Conservation (phyloP, 768 basidiomycete species). For the Serpula lacrymans region DNA sequence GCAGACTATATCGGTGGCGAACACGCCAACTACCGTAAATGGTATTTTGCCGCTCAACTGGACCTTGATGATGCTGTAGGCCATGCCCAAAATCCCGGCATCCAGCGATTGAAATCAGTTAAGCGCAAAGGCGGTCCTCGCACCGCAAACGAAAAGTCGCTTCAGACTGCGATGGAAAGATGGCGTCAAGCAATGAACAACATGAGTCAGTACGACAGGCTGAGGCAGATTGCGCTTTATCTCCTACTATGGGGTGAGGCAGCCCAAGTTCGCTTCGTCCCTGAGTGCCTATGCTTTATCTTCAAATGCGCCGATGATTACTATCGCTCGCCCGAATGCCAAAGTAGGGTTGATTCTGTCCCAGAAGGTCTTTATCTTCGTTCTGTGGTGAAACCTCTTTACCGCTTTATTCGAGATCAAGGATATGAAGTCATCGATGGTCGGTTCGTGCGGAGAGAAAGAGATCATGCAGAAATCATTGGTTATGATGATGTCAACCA, state of each 20-base stretch:
- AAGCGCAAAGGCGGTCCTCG: constrained; percentile 56
- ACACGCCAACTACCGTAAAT: constrained; percentile 98
- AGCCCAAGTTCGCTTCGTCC: constrained; percentile 93
- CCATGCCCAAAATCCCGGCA: constrained; percentile 85
- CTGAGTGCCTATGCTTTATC: constrained; percentile 97
- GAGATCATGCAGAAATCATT: constrained; percentile 91
- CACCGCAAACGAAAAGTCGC: constrained; percentile 54
- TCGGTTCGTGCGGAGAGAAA: constrained; percentile 89
- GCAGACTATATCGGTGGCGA: constrained; percentile 99
- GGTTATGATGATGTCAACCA: constrained; percentile 99
- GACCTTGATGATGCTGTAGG: constrained; percentile 98
- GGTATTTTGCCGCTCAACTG: constrained; percentile 99
- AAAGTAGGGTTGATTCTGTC: constrained; percentile 86
- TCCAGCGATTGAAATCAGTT: constrained; percentile 77
- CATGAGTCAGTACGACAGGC: constrained; percentile 97
- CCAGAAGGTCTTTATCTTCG: constrained; percentile 94
- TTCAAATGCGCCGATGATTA: constrained; percentile 99
- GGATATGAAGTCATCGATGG: constrained; percentile 96
- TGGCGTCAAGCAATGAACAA: constrained; percentile 99
- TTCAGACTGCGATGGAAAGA: constrained; percentile 82
- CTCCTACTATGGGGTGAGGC: constrained; percentile 98
- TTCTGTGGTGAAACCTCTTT: constrained; percentile 88
- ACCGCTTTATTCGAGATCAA: constrained; percentile 95
- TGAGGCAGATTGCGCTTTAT: constrained; percentile 93
- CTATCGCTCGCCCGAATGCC: constrained; percentile 98